Conservation (phyloP, 2,329 filamentous ascomycete genomes). For the Aspergillus awamori region DNA sequence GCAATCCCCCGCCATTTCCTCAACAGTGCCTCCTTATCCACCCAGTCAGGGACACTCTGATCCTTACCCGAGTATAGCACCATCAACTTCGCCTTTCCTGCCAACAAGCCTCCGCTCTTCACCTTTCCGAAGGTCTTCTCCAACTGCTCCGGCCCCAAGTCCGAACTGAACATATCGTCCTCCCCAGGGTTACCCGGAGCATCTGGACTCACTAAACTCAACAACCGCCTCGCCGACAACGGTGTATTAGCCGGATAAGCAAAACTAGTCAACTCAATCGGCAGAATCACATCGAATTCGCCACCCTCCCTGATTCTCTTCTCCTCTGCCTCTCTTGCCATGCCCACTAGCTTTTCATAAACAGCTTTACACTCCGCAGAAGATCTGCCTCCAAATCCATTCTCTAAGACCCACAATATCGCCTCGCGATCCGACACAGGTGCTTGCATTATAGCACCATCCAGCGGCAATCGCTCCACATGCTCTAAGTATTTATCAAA, state of each 20-base stretch:
- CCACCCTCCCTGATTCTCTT: slow-evolving; percentile 16
- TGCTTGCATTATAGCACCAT: slow-evolving; percentile 79
- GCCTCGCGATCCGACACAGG: slow-evolving; percentile 77
- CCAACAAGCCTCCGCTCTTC: slow-evolving; percentile 37
- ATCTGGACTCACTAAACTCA: slow-evolving; percentile 57
- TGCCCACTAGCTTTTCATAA: slow-evolving; percentile 36
- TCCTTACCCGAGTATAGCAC: slow-evolving; percentile 53
- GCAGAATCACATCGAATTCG: slow-evolving; percentile 35
- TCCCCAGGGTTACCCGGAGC: slow-evolving; percentile 65
- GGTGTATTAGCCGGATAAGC: slow-evolving; percentile 44
- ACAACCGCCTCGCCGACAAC: slow-evolving; percentile 59
- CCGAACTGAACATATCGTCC: slow-evolving; percentile 84
- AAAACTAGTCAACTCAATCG: slow-evolving; percentile 37
- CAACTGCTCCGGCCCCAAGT: slow-evolving; percentile 64
- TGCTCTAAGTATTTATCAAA: slow-evolving; percentile 37
- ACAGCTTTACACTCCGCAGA: slow-evolving; percentile 27
- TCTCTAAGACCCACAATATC: slow-evolving; percentile 42
- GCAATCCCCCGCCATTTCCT: slow-evolving; percentile 46
- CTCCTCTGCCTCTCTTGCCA: slow-evolving; percentile 33
- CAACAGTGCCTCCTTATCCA: slow-evolving; percentile 51
- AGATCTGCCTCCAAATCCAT: slow-evolving; percentile 17
- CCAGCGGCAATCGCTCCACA: slow-evolving; percentile 56
- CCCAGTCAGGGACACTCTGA: slow-evolving; percentile 48
- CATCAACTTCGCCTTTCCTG: slow-evolving; percentile 42
- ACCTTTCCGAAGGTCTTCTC: slow-evolving; percentile 64